These are phyloP conservation scores for Magnolia officinalis DNA, from an alignment of 164 flowering plant genomes.

Conservation along the genomic window DNA sequence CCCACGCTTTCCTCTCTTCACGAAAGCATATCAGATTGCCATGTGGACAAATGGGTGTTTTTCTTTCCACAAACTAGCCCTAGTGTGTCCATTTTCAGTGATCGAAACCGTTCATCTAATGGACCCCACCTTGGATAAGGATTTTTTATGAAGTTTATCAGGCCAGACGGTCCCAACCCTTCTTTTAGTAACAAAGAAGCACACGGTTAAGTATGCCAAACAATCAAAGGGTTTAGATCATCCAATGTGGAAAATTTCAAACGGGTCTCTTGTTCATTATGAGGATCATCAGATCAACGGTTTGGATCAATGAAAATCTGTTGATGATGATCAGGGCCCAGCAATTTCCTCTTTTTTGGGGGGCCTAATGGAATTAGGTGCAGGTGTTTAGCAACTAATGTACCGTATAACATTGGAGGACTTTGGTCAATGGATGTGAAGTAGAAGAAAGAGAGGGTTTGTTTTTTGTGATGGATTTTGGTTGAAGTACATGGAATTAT, in stretches of 20 bases:
- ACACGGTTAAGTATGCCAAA: neutral
- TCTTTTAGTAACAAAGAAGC: too few species aligned
- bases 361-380: neutral
- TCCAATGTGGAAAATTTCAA: neutral
- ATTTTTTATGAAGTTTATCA: too few species aligned
- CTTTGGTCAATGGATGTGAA: neutral
- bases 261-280: neutral
- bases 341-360: neutral
- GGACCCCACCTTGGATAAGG: too few species aligned
- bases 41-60: neutral
- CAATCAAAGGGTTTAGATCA: neutral
- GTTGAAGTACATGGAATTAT: neutral
- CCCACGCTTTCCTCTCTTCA: slow-evolving; percentile 3
- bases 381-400: neutral
- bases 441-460: neutral
- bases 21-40: neutral
- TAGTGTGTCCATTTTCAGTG: too few species aligned
- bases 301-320: neutral
- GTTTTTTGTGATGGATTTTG: neutral
- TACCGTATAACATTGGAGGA: neutral
- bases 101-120: too few species aligned
- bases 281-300: neutral
- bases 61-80: neutral
- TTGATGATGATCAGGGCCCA: neutral
- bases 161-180: too few species aligned